Percentiles rank a stretch among this genome's conserved stretches.
Evolutionary conservation across 139 green algal species (phyloP).

Genomic region (Ettlia oleoabundans): DNA sequence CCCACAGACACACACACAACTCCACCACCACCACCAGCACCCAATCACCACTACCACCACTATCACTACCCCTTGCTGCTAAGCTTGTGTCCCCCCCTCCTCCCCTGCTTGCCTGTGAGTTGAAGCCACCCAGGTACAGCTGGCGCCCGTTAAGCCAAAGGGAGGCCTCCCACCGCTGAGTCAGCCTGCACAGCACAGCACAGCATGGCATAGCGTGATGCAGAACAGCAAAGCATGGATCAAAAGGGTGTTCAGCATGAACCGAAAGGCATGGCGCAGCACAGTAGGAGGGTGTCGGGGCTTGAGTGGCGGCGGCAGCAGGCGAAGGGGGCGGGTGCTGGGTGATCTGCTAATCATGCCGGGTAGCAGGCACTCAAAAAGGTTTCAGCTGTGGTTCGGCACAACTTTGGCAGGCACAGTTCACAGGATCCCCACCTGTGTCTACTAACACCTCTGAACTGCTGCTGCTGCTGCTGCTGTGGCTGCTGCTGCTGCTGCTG

Average conservation of each 20-base stretch:
- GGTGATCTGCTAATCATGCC: background rate
- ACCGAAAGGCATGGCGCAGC: no score
- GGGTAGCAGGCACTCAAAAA: background rate
- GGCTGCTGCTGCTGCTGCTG: slow-evolving; percentile 21
- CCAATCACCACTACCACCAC: no score
- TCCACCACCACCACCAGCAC: no score
- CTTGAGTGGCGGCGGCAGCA: background rate
- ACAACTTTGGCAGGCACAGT: background rate
- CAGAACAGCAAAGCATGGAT: no score
- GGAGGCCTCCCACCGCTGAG: slow-evolving; percentile 72
- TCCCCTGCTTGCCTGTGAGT: slow-evolving; percentile 30
- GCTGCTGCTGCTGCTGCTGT: background rate
- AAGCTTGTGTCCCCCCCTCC: no score
- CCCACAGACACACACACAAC: no score
- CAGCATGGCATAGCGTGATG: no score
- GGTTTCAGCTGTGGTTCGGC: background rate
- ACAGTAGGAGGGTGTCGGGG: background rate
- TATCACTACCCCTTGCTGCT: no score
- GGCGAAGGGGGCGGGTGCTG: background rate
- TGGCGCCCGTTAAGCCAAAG: slow-evolving; percentile 66
- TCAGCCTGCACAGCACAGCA: slow-evolving; percentile 61
- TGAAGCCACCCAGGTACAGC: slow-evolving; percentile 75
- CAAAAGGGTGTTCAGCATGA: no score
- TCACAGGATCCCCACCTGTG: slow-evolving; percentile 15
- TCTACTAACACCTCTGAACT: slow-evolving; percentile 40